These are phyloP conservation scores for Fusarium proliferatum DNA, from an alignment of 2,329 filamentous ascomycete species.

Conservation along the genomic window DNA sequence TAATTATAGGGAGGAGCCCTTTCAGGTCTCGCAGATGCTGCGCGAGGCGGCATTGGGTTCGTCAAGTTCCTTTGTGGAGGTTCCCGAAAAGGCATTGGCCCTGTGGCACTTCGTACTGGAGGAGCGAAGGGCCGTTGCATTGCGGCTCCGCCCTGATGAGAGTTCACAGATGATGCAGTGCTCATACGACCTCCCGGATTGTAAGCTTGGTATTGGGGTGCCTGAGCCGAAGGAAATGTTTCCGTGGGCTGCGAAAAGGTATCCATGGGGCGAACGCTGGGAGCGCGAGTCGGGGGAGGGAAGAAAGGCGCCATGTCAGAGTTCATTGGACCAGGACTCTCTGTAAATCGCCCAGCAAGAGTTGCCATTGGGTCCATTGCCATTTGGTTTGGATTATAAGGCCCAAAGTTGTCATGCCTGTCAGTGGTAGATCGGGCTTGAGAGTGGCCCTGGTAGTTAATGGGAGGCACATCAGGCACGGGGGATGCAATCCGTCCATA, in stretches of 20 bases:
- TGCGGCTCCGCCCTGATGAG: slow-evolving; percentile 36
- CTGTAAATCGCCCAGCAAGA: slow-evolving; percentile 42
- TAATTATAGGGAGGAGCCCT: slow-evolving; percentile 48
- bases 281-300: slow-evolving; percentile 49
- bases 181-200: slow-evolving; percentile 49
- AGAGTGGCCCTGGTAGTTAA: slow-evolving; percentile 40
- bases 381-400: slow-evolving; percentile 33
- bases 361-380: slow-evolving; percentile 14
- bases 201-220: slow-evolving; percentile 44
- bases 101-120: slow-evolving; percentile 55
- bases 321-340: slow-evolving; percentile 47
- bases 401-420: slow-evolving; percentile 50
- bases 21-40: slow-evolving; percentile 35
- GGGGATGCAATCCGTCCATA: slow-evolving; percentile 55
- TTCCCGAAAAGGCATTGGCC: slow-evolving; percentile 49
- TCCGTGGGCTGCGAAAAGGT: slow-evolving; percentile 42
- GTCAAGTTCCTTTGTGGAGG: slow-evolving; percentile 60
- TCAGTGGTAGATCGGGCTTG: slow-evolving; percentile 52
- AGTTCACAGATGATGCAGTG: slow-evolving; percentile 48
- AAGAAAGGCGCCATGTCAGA: slow-evolving; percentile 47
- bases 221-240: slow-evolving; percentile 5
- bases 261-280: slow-evolving; percentile 48
- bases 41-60: slow-evolving; percentile 51
- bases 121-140: slow-evolving; percentile 41
- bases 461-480: slow-evolving; percentile 49